Evolutionary conservation across 768 basidiomycete species (phyloP).

Genomic region (Suillus subluteus): DNA sequence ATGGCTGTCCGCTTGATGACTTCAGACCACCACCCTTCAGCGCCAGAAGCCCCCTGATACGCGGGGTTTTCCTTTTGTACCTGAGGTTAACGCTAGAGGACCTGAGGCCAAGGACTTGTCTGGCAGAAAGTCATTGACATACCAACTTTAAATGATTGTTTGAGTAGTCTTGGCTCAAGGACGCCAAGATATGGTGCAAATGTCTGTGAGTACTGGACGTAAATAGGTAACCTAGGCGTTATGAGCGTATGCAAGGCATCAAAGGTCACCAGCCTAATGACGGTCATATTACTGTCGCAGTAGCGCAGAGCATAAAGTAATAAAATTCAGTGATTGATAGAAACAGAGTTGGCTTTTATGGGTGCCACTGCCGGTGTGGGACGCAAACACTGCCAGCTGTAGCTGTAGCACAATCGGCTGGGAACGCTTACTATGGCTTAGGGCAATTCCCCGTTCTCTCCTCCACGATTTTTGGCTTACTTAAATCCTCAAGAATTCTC

Average conservation of each 20-base stretch:
- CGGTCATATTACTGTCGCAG: constrained; percentile 24
- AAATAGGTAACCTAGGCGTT: constrained; percentile 66
- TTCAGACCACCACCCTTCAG: constrained; percentile 73
- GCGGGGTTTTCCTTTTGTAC: constrained; percentile 62
- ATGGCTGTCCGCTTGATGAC: constrained; percentile 76
- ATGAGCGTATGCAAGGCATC: constrained; percentile 80
- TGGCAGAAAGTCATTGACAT: constrained; percentile 13
- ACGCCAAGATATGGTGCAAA: constrained; percentile 71
- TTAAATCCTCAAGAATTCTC: background rate
- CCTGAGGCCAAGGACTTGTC: background rate
- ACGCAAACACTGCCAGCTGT: background rate
- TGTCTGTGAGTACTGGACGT: constrained; percentile 61
- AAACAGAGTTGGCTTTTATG: constrained; percentile 1
- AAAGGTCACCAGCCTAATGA: constrained; percentile 70
- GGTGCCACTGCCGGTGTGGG: background rate
- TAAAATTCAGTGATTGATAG: background rate
- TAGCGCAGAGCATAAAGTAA: background rate
- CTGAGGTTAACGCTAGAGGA: constrained; percentile 46
- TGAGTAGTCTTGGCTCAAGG: constrained; percentile 55
- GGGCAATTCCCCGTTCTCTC: background rate
- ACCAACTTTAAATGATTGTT: constrained; percentile 65
- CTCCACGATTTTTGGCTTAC: background rate
- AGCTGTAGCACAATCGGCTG: background rate
- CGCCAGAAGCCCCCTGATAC: constrained; percentile 51
- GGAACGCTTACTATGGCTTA: constrained; percentile 7